A percentile compares a stretch with the other conserved stretches of the same genome.
Conservation (phyloP, 2,329 filamentous ascomycete species). For the Colletotrichum lentis region DNA sequence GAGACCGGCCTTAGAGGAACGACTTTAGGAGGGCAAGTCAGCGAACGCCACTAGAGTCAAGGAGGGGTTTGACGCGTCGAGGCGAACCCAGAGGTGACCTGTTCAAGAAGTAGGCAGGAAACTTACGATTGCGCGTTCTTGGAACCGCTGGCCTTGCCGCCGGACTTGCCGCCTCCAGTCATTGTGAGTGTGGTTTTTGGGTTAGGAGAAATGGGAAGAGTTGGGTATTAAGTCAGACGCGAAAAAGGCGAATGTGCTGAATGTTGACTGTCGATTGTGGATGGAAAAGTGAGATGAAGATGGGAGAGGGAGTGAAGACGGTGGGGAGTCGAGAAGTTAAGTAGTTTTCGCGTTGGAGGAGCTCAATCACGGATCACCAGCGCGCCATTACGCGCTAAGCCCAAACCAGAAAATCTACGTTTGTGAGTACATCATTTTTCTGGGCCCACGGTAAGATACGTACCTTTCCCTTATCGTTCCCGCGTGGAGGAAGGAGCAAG, state of each 20-base stretch:
- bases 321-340: slow-evolving; percentile 62
- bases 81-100: no score
- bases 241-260: slow-evolving; percentile 30
- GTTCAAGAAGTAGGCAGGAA: slow-evolving; percentile 7
- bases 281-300: slow-evolving; percentile 45
- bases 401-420: slow-evolving; percentile 39
- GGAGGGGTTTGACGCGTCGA: slow-evolving; percentile 50
- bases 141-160: slow-evolving; percentile 98
- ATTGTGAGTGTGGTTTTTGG: slow-evolving; percentile 74
- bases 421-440: slow-evolving; percentile 34
- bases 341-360: slow-evolving; percentile 60
- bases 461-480: slow-evolving; percentile 8
- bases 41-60: slow-evolving; percentile 38
- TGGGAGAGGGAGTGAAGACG: slow-evolving; percentile 47
- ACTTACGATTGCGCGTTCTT: slow-evolving; percentile 99
- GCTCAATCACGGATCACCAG: slow-evolving; percentile 61
- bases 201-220: slow-evolving; percentile 44
- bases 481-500: slow-evolving; percentile 12
- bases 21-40: slow-evolving; percentile 65
- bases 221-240: slow-evolving; percentile 29
- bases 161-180: slow-evolving; percentile 99
- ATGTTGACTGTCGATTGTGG: slow-evolving; percentile 41
- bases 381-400: slow-evolving; percentile 44
- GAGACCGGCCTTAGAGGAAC: slow-evolving; percentile 98
- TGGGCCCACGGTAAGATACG: slow-evolving; percentile 25